A percentile compares a stretch with the other conserved stretches of the same genome.
phyloP scores from a whole-genome alignment of 2,329 filamentous ascomycete genomes.

The Claviceps digitariae region DNA sequence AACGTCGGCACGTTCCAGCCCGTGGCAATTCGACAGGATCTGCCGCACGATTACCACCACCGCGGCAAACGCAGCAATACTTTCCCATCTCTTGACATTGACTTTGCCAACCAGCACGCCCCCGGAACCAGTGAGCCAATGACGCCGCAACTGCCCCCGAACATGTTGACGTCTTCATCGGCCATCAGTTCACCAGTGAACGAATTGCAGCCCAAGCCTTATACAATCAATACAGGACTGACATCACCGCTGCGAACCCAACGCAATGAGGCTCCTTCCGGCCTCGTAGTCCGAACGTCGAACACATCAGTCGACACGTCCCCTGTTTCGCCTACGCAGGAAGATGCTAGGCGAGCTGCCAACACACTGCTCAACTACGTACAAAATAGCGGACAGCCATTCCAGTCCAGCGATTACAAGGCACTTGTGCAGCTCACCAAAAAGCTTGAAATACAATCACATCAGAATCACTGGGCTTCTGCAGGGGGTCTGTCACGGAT shows the following conservation, averaged over 20 bases:
- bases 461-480: constrained; percentile 18
- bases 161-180: constrained; percentile 35
- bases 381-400: constrained; percentile 48
- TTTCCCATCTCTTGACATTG: constrained; percentile 59
- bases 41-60: constrained; percentile 48
- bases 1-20: constrained; percentile 50
- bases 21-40: constrained; percentile 20
- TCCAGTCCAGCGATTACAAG: constrained; percentile 65
- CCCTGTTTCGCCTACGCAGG: constrained; percentile 59
- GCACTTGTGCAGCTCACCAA: constrained; percentile 73
- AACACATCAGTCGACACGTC: constrained; percentile 34
- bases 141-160: constrained; percentile 35
- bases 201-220: constrained; percentile 28
- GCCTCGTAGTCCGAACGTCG: constrained; percentile 16
- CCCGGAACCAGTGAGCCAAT: constrained; percentile 24
- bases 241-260: constrained; percentile 22
- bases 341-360: constrained; percentile 72
- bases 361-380: constrained; percentile 75
- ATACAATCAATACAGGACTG: constrained; percentile 31
- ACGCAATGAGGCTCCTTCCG: constrained; percentile 22
- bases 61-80: constrained; percentile 67
- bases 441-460: constrained; percentile 60
- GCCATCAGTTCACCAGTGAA: constrained; percentile 37
- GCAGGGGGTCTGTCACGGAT: constrained; percentile 41
- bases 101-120: constrained; percentile 32